Conservation (phyloP, 73 alveolate genomes). For the Symbiodinium natans region DNA sequence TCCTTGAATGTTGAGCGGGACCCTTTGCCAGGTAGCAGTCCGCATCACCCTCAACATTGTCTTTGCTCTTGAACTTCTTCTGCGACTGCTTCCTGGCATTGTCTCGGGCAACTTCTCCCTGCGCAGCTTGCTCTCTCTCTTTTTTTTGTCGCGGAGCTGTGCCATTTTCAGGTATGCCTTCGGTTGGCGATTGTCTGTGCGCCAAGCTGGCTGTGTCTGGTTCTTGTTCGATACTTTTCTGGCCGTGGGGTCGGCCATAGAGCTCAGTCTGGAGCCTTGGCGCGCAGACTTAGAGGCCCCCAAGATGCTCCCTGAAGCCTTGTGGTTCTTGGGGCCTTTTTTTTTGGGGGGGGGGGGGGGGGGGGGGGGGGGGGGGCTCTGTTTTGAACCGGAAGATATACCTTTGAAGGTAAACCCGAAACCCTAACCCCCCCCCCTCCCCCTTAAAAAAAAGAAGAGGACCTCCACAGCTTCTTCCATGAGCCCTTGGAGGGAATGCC, state of each 20-base stretch:
- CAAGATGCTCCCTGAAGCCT: too few species aligned
- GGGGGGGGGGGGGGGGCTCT: too few species aligned
- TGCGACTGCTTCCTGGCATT: slow-evolving; percentile 48
- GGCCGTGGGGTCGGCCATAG: background rate
- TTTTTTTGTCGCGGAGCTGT: too few species aligned
- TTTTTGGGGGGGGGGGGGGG: too few species aligned
- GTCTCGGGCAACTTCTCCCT: too few species aligned
- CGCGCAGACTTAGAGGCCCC: background rate
- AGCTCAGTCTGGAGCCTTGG: background rate
- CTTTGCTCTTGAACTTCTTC: slow-evolving; percentile 18
- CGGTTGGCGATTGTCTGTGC: background rate
- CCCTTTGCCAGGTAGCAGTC: slow-evolving; percentile 7
- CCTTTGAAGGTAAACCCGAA: too few species aligned
- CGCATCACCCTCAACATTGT: slow-evolving; percentile 36
- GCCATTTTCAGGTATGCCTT: background rate
- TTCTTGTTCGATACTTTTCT: background rate
- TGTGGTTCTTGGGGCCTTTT: too few species aligned
- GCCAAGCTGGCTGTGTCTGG: slow-evolving; percentile 8
- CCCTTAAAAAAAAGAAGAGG: too few species aligned
- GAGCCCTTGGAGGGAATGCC: slow-evolving; percentile 23
- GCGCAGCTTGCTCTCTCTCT: background rate
- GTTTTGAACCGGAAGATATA: too few species aligned
- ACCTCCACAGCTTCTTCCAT: slow-evolving; percentile 17
- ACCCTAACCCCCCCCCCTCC: too few species aligned
- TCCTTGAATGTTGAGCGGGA: background rate